These are phyloP conservation scores for Schizothecium vesticola DNA, from an alignment of 495 filamentous ascomycete genomes.

Conservation along the genomic window DNA sequence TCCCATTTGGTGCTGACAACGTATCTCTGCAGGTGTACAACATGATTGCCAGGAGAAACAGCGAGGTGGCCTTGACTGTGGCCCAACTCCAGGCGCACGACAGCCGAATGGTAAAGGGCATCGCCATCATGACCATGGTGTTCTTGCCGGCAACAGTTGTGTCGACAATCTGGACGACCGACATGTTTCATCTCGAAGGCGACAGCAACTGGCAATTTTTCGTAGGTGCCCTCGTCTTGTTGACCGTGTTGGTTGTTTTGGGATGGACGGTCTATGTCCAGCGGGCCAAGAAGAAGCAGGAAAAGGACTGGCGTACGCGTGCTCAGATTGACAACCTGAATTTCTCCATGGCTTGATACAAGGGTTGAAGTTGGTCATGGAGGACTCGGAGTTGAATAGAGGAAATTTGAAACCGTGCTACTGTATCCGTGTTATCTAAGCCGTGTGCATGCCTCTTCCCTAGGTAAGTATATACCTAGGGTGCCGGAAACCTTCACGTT, in stretches of 20 bases:
- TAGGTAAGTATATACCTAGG: no score
- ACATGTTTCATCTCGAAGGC: neutral
- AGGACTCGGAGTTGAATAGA: no score
- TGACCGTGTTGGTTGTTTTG: neutral
- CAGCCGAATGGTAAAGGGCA: neutral
- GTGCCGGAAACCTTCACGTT: no score
- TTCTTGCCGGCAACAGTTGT: neutral
- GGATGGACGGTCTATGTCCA: neutral
- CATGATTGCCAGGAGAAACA: neutral
- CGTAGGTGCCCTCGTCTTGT: neutral
- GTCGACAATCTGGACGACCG: neutral
- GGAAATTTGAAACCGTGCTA: no score
- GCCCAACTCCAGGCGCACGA: neutral
- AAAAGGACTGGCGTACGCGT: neutral
- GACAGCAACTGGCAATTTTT: neutral
- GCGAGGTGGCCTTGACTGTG: neutral
- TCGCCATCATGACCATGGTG: neutral
- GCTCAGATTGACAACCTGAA: neutral
- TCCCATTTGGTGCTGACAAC: neutral
- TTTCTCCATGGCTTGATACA: neutral
- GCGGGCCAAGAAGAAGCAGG: neutral
- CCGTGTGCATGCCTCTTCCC: no score
- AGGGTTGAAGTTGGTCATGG: no score
- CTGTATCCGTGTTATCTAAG: no score
- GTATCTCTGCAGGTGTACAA: neutral